These are phyloP conservation scores for Linnemannia zychae DNA, from an alignment of 192 early-diverging fungal genomes.

Conservation along the genomic window DNA sequence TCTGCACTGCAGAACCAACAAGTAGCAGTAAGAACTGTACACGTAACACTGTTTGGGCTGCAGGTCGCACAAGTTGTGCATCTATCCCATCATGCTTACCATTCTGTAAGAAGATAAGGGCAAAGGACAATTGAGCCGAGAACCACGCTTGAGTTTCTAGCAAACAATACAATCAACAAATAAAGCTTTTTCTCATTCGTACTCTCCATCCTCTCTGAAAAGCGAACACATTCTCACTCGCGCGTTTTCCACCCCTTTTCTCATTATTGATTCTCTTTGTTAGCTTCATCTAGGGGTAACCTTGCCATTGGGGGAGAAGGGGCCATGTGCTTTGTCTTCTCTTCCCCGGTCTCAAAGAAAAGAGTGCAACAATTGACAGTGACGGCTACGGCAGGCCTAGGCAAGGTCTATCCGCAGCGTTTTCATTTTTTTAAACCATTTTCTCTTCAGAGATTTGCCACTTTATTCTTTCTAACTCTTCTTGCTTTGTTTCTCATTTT, in stretches of 20 bases:
- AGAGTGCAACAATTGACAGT: neutral
- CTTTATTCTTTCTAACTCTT: neutral
- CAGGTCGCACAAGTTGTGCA: too few species aligned
- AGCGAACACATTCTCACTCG: neutral
- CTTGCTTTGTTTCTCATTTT: too few species aligned
- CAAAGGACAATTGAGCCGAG: too few species aligned
- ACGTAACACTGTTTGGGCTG: neutral
- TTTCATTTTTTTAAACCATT: neutral
- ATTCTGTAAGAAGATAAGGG: too few species aligned
- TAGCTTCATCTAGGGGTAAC: neutral
- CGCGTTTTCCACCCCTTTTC: neutral
- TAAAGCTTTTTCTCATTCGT: too few species aligned
- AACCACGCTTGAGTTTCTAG: too few species aligned
- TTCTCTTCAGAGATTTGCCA: neutral
- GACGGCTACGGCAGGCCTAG: neutral
- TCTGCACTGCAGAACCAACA: neutral
- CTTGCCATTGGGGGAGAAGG: too few species aligned
- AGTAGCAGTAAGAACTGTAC: neutral
- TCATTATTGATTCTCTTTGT: neutral
- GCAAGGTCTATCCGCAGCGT: neutral
- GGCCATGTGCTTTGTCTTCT: too few species aligned
- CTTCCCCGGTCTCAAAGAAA: constrained; percentile 2
- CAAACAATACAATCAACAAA: too few species aligned
- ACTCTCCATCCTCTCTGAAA: neutral
- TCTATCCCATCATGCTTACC: too few species aligned